phyloP scores from a whole-genome alignment of 148 eudicot genomes.

The Hydrangea macrophylla region DNA sequence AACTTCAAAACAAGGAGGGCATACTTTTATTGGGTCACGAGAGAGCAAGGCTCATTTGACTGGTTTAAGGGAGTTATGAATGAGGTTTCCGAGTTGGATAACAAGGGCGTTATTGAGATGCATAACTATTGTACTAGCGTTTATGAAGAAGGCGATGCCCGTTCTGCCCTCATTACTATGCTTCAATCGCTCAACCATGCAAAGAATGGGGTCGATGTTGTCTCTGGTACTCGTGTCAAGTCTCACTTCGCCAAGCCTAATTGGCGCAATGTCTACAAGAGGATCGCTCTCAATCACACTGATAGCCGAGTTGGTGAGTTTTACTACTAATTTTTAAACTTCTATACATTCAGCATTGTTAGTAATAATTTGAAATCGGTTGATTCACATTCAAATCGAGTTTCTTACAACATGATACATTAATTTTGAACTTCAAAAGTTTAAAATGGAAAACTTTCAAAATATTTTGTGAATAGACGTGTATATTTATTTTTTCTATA shows the following conservation, averaged over 20 bases:
- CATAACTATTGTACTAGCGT: slow-evolving; percentile 44
- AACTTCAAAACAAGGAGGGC: slow-evolving; percentile 31
- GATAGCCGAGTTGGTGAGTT: slow-evolving; percentile 29
- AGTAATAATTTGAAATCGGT: background rate
- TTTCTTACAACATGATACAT: too few species aligned
- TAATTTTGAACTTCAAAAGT: too few species aligned
- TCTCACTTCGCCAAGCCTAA: slow-evolving; percentile 45
- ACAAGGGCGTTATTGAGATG: slow-evolving; percentile 34
- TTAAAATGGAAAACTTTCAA: too few species aligned
- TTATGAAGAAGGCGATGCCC: slow-evolving; percentile 40
- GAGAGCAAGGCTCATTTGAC: slow-evolving; percentile 42
- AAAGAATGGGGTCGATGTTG: slow-evolving; percentile 37
- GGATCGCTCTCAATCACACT: slow-evolving; percentile 38
- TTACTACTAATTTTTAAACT: background rate
- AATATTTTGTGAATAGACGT: too few species aligned
- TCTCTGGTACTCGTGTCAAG: slow-evolving; percentile 39
- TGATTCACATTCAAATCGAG: background rate
- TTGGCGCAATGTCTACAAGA: slow-evolving; percentile 33
- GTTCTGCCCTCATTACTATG: slow-evolving; percentile 38
- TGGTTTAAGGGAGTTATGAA: slow-evolving; percentile 45
- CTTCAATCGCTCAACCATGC: slow-evolving; percentile 40
- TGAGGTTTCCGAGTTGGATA: slow-evolving; percentile 35
- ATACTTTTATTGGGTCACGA: slow-evolving; percentile 38
- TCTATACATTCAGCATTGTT: background rate
- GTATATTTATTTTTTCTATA: too few species aligned